These are phyloP conservation scores for Candida loeiensis DNA, from an alignment of 805 yeast species.

Conservation along the genomic window DNA sequence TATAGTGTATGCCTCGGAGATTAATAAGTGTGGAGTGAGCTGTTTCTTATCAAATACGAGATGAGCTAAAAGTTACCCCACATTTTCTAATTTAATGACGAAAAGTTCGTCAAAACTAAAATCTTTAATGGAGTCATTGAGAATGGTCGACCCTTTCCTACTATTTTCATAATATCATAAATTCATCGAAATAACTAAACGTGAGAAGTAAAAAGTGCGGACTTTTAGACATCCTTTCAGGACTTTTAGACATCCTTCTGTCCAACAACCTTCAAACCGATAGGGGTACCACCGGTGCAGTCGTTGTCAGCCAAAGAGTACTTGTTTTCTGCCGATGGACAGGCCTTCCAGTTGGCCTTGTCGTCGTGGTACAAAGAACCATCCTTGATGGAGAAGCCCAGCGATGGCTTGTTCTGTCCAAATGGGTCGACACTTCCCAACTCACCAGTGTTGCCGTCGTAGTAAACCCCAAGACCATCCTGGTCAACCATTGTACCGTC, in stretches of 20 bases:
- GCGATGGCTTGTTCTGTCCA: conserved; percentile 30
- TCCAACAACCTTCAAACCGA: conserved; percentile 20
- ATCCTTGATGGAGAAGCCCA: conserved; percentile 37
- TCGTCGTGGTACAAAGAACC: conserved; percentile 34
- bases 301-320: conserved; percentile 24
- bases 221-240: neutral
- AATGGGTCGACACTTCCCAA: conserved; percentile 31
- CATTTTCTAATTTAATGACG: no score
- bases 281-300: conserved; percentile 28
- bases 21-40: no score
- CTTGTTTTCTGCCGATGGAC: conserved; percentile 27
- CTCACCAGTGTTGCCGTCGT: conserved; percentile 30
- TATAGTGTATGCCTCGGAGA: no score
- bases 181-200: neutral
- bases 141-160: no score
- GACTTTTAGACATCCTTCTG: conserved; percentile 5
- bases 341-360: conserved; percentile 35
- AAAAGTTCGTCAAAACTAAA: no score
- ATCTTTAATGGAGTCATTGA: no score
- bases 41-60: no score
- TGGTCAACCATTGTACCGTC: conserved; percentile 31
- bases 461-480: conserved; percentile 26
- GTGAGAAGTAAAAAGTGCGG: neutral
- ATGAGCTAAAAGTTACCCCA: no score
- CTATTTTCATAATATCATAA: no score